Evolutionary conservation across 2,329 filamentous ascomycete species (phyloP).

Genomic region (Aphanocladium album): DNA sequence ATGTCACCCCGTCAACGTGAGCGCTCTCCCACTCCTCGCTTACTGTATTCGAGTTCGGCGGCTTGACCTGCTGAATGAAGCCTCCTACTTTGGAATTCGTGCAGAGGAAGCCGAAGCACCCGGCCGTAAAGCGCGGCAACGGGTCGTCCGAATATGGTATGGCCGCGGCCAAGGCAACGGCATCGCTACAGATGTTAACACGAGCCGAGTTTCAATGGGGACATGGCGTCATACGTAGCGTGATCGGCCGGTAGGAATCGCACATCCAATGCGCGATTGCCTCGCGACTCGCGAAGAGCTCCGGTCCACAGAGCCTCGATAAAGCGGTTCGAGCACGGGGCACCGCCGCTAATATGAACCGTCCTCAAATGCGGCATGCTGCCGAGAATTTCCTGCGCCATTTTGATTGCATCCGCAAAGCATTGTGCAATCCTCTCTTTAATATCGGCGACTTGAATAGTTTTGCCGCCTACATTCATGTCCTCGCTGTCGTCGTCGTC

Average conservation of each 20-base stretch:
- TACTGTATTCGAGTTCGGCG: not conserved
- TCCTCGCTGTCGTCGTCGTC: too few relatives aligned
- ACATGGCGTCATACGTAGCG: not conserved
- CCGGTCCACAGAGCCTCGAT: too few relatives aligned
- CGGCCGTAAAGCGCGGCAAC: not conserved
- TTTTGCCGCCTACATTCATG: too few relatives aligned
- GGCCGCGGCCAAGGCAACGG: not conserved
- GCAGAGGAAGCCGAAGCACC: not conserved
- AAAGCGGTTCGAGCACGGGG: too few relatives aligned
- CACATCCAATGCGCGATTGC: not conserved
- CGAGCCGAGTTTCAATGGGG: not conserved
- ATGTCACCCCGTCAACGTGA: not conserved
- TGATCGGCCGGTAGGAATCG: not conserved
- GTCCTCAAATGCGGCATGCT: too few relatives aligned
- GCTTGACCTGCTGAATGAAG: not conserved
- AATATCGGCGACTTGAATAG: too few relatives aligned
- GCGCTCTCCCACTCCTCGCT: not conserved
- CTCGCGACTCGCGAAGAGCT: not conserved
- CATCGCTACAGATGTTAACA: not conserved
- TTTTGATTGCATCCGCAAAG: too few relatives aligned
- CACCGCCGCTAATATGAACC: too few relatives aligned
- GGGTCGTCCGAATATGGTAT: not conserved
- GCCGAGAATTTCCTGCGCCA: too few relatives aligned
- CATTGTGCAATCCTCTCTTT: too few relatives aligned
- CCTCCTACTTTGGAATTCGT: not conserved